Percentiles rank a stretch among this genome's conserved stretches.
Conservation (phyloP, 768 basidiomycete species). For the Suillus plorans region DNA sequence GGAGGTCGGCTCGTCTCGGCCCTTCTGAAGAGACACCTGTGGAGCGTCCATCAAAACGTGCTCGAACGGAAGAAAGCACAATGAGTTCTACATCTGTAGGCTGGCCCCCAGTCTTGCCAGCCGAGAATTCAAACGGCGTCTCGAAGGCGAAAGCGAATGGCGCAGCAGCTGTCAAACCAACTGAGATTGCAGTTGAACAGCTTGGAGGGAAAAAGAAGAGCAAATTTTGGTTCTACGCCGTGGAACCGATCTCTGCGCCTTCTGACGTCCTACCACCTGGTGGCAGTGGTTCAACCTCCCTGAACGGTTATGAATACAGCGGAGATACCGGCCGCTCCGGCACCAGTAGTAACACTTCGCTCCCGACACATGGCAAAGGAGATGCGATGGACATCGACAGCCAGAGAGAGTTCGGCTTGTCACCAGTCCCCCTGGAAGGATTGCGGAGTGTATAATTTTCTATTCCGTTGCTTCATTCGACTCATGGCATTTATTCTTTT, state of each 20-base stretch:
- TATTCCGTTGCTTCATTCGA: slow-evolving; percentile 5
- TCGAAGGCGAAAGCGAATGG: slow-evolving; percentile 53
- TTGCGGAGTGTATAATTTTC: slow-evolving; percentile 14
- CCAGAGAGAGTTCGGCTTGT: slow-evolving; percentile 15
- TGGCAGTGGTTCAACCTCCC: slow-evolving; percentile 13
- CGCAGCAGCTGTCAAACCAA: slow-evolving; percentile 67
- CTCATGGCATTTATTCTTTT: slow-evolving; percentile 13
- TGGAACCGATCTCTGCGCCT: slow-evolving; percentile 59
- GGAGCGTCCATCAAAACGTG: slow-evolving; percentile 64
- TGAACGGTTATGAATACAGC: slow-evolving; percentile 24
- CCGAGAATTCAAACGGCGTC: slow-evolving; percentile 29
- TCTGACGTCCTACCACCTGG: slow-evolving; percentile 18
- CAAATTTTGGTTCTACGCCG: slow-evolving; percentile 88
- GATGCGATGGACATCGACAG: slow-evolving; percentile 26
- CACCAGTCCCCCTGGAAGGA: slow-evolving; percentile 19
- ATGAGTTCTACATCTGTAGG: slow-evolving; percentile 48
- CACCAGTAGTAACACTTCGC: slow-evolving; percentile 10
- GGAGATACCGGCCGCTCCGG: slow-evolving; percentile 10
- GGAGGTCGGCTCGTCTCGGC: slow-evolving; percentile 67
- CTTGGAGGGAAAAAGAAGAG: slow-evolving; percentile 81
- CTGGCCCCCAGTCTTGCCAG: slow-evolving; percentile 27
- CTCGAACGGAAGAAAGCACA: slow-evolving; percentile 75
- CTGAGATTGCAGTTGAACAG: slow-evolving; percentile 72
- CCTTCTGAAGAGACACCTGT: slow-evolving; percentile 49
- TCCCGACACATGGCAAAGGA: slow-evolving; percentile 3